Conservation (phyloP, 2,329 filamentous ascomycete genomes). For the Sclerotinia glacialis region DNA sequence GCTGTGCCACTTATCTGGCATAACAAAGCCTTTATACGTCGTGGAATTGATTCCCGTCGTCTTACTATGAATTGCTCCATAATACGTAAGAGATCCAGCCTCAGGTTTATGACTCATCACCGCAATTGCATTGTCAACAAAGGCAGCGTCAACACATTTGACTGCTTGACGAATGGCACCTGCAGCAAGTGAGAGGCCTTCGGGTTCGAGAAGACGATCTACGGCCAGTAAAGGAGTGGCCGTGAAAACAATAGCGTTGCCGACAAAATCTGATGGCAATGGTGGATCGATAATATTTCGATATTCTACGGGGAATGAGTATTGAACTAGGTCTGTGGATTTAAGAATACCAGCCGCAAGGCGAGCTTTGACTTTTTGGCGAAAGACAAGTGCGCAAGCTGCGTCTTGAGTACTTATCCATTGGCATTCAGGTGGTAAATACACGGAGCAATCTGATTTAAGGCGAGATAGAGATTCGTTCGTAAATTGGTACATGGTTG, state of each 20-base stretch:
- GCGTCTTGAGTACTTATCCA: conserved; percentile 1
- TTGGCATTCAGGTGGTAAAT: neutral
- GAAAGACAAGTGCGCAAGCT: neutral
- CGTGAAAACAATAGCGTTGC: neutral
- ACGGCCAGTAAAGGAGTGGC: neutral
- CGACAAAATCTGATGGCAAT: neutral
- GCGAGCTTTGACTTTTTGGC: neutral
- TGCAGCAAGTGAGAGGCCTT: neutral
- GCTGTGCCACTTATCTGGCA: neutral
- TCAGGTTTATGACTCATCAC: neutral
- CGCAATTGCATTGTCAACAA: conserved; percentile 1
- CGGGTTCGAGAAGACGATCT: neutral
- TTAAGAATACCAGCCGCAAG: neutral
- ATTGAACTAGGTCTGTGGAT: neutral
- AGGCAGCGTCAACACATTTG: neutral
- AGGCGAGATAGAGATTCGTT: neutral
- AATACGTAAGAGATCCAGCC: neutral
- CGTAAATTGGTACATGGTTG: neutral
- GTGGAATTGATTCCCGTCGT: neutral
- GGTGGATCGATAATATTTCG: neutral
- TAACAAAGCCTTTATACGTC: neutral
- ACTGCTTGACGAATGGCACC: neutral
- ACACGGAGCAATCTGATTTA: neutral
- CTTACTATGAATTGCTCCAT: neutral
- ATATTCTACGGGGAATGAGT: neutral